These are phyloP conservation scores for Hypoxylon lienhwacheense DNA, from an alignment of 495 filamentous ascomycete species.

Conservation along the genomic window DNA sequence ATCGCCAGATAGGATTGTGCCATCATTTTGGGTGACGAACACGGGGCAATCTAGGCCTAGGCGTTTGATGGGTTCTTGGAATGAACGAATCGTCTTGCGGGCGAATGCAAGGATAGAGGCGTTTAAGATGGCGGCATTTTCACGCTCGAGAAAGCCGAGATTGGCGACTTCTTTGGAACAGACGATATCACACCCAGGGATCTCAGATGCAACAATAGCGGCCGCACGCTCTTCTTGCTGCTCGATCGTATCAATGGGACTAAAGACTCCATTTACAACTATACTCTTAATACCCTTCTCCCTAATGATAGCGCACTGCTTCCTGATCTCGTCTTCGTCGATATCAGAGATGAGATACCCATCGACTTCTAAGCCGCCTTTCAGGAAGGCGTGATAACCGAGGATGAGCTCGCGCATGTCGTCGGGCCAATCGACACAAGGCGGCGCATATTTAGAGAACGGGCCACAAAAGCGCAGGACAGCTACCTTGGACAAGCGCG, in stretches of 20 bases:
- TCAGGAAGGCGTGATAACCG: conserved; percentile 48
- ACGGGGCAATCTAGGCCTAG: conserved; percentile 54
- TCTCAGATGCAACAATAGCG: conserved; percentile 46
- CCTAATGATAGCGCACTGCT: conserved; percentile 47
- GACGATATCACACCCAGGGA: conserved; percentile 53
- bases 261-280: conserved; percentile 62
- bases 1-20: conserved; percentile 53
- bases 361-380: conserved; percentile 56
- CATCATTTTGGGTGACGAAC: conserved; percentile 61
- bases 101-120: conserved; percentile 57
- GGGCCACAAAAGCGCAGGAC: conserved; percentile 57
- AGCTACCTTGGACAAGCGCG: conserved; percentile 56
- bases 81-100: conserved; percentile 51
- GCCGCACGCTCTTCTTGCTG: conserved; percentile 53
- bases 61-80: conserved; percentile 49
- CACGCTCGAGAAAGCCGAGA: conserved; percentile 57
- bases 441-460: conserved; percentile 58
- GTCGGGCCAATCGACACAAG: conserved; percentile 53
- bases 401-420: conserved; percentile 52
- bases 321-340: conserved; percentile 48
- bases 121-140: conserved; percentile 61
- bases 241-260: conserved; percentile 56
- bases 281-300: conserved; percentile 51
- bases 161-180: conserved; percentile 53
- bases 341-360: conserved; percentile 51